Evolutionary conservation across 2,329 filamentous ascomycete genomes (phyloP), one percentile per base, ranked within the genome.

Genomic region (Nemania sp.): DNA sequence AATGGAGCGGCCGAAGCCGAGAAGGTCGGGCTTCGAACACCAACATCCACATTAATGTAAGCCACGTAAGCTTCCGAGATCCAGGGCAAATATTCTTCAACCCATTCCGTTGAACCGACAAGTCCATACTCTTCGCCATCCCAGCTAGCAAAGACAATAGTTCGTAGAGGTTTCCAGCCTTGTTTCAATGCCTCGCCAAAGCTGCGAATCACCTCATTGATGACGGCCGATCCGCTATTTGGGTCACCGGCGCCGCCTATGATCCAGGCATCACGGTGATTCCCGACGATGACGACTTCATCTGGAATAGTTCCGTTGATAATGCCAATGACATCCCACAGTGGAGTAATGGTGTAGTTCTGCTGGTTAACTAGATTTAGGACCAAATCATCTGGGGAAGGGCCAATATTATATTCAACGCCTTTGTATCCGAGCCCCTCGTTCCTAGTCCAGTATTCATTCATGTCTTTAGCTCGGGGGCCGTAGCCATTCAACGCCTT

Each of bases 241-340:
- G 93, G 93, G 76, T 97, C 93, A 7, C 86, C 92, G 5, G 93
- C 92, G 20, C 93, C 93, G 22, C 93, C 92, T n/a, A 90, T 89
- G 75, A 94, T 89, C 93, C 93, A 97, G 0, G 94, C 93, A 80
- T 97, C 94, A 38, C 94, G 89, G 77, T 97, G 94, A 76, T 97
- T 97, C n/a, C 94, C 94, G 35, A 98, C 82, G 3, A 99, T 86
- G 53, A 99, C 85, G 0, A 97, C 93, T 76, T 98, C 94, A 74
- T 97, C 90, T 0, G 89, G 84, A 41, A 96, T 89, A 0, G 91
- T 92, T 10, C 95, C 96, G 74, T 97, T 97, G 78, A 99, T 93
- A 53, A 96, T 85, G 52, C 95, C 95, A 71, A 98, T 95, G 2
- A 96, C 93, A 77, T 99, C 92, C 94, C 94, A 97, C 60, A 95